phyloP scores from a whole-genome alignment of 345 rosid genomes.

The Eucalyptus marginata region DNA sequence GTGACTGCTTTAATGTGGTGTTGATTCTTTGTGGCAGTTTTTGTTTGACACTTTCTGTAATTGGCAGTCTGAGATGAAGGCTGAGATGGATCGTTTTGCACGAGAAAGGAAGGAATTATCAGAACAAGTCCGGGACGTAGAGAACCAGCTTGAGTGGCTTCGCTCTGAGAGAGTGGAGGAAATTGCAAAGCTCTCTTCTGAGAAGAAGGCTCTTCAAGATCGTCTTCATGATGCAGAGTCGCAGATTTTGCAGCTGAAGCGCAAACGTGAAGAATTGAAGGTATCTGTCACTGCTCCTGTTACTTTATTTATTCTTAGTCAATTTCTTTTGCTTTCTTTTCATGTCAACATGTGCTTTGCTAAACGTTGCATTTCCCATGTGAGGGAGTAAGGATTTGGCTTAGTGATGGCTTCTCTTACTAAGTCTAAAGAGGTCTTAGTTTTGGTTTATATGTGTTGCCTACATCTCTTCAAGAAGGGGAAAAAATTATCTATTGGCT shows the following conservation, averaged over 20 bases:
- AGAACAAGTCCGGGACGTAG: constrained; percentile 78
- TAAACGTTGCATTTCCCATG: neutral
- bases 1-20: neutral
- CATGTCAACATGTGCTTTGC: neutral
- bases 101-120: constrained; percentile 81
- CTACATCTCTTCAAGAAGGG: neutral
- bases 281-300: constrained; percentile 15
- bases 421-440: neutral
- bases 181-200: constrained; percentile 52
- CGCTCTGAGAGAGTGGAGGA: constrained; percentile 91
- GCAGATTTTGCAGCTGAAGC: constrained; percentile 75
- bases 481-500: neutral
- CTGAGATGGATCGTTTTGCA: constrained; percentile 73
- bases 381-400: neutral
- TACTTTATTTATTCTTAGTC: neutral
- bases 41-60: neutral
- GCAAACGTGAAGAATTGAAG: constrained; percentile 95
- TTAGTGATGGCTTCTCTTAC: neutral
- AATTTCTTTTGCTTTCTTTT: neutral
- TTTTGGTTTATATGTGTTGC: neutral
- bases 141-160: constrained; percentile 96
- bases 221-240: constrained; percentile 94
- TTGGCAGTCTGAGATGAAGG: constrained; percentile 84
- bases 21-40: neutral
- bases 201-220: constrained; percentile 77